Evolutionary conservation across 2,329 filamentous ascomycete species (phyloP).

Genomic region (Fusarium sp.): DNA sequence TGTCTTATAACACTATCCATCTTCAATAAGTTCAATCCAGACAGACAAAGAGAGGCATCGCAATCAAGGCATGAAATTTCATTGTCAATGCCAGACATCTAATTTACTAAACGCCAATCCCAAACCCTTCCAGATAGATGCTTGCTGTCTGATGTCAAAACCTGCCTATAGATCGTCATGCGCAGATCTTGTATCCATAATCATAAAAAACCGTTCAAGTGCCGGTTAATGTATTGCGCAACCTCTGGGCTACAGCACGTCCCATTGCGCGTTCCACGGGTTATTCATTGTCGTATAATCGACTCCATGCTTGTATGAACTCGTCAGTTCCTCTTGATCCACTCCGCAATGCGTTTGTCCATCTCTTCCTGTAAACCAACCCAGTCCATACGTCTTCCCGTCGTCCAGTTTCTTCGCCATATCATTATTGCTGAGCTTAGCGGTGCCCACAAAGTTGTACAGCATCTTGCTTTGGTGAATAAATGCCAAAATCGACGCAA

Average conservation of each 20-base stretch:
- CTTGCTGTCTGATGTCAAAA: constrained; percentile 6
- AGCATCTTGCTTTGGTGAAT: constrained; percentile 86
- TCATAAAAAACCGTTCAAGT: constrained; percentile 16
- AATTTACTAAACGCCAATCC: constrained; percentile 22
- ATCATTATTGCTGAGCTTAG: constrained; percentile 67
- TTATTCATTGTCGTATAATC: constrained; percentile 61
- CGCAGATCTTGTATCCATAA: constrained; percentile 18
- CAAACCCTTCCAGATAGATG: constrained; percentile 17
- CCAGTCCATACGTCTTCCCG: constrained; percentile 76
- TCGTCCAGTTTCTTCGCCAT: constrained; percentile 71
- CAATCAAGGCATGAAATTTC: constrained; percentile 18
- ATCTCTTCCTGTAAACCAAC: constrained; percentile 81
- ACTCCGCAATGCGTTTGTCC: constrained; percentile 80
- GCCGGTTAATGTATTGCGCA: constrained; percentile 5
- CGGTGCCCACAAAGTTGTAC: constrained; percentile 77
- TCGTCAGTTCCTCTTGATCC: constrained; percentile 78
- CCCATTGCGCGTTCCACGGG: constrained; percentile 62
- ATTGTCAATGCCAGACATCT: constrained; percentile 27
- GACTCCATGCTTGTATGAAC: constrained; percentile 72
- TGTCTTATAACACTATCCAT: not conserved
- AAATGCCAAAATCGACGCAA: constrained; percentile 79
- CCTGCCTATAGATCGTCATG: constrained; percentile 18
- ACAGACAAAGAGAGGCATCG: constrained; percentile 8
- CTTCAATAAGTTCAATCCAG: not conserved
- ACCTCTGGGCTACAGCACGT: constrained; percentile 44